Evolutionary conservation across 176 grass and related monocot species (phyloP).

Genomic region (Tillandsia fasciculata): DNA sequence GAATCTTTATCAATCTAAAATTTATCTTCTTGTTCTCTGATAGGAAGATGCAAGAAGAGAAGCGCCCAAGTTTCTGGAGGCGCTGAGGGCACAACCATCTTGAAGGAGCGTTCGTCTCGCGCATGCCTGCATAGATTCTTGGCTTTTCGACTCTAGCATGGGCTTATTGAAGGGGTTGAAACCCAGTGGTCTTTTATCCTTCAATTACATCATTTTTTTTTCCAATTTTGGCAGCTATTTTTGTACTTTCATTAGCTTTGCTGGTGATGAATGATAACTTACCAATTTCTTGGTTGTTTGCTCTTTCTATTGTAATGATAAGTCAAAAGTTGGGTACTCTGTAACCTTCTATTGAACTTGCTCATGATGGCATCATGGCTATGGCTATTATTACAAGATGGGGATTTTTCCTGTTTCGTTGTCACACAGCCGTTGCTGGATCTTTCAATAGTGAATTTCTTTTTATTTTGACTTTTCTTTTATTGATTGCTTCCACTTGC

Average conservation of each 20-base stretch:
- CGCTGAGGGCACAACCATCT: conserved; percentile 10
- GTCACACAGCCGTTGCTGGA: background rate
- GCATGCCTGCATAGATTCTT: too few species aligned
- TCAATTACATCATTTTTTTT: too few species aligned
- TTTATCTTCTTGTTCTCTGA: conserved; percentile 6
- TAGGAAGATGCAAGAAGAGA: conserved; percentile 37
- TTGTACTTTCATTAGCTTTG: too few species aligned
- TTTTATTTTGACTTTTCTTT: background rate
- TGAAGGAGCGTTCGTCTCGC: too few species aligned
- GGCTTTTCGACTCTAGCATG: too few species aligned
- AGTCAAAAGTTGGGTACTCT: background rate
- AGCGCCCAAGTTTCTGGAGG: conserved; percentile 30
- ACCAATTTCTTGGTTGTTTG: background rate
- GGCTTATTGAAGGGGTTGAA: too few species aligned
- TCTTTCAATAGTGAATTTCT: too few species aligned
- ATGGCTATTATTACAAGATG: background rate
- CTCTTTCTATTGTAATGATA: background rate
- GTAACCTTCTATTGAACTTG: background rate
- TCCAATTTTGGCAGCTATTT: too few species aligned
- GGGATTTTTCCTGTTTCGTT: background rate
- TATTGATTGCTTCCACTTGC: background rate
- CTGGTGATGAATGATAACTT: too few species aligned
- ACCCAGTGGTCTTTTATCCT: too few species aligned
- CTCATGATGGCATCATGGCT: background rate
- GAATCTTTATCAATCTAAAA: conserved; percentile 9